Percentiles rank a stretch among this genome's conserved stretches.
These are phyloP conservation scores for Chlamydomonas incerta DNA, from an alignment of 139 green algal genomes.

Conservation along the genomic window DNA sequence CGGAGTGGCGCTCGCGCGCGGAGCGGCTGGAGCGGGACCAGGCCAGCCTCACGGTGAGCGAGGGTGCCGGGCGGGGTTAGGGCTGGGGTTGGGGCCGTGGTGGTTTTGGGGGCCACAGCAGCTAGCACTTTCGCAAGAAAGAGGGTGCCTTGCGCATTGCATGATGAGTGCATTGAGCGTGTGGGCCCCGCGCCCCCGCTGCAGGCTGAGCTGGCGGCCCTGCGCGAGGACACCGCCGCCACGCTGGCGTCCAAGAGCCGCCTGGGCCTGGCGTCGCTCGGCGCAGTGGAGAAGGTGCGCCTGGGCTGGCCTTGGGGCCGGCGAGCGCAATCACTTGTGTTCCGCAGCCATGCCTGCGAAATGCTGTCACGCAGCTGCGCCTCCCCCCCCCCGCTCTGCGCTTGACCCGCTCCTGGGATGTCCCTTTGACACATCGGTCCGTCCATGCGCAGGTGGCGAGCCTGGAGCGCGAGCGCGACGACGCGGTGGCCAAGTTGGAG, in stretches of 20 bases:
- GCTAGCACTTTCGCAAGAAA: no score
- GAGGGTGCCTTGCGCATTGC: no score
- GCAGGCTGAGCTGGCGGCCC: conserved; percentile 15
- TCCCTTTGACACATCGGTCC: background rate
- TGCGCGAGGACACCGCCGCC: conserved; percentile 53
- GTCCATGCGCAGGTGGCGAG: conserved; percentile 8
- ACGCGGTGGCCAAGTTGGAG: conserved; percentile 59
- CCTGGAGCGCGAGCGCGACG: conserved; percentile 61
- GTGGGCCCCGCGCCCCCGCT: no score
- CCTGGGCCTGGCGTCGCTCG: conserved; percentile 47
- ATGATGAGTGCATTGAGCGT: no score
- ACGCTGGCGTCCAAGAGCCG: conserved; percentile 50
- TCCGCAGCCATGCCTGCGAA: no score
- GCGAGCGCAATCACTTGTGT: no score
- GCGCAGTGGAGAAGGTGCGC: conserved; percentile 56
- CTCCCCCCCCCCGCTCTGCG: no score
- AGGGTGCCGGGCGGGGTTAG: no score
- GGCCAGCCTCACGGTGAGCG: conserved; percentile 36
- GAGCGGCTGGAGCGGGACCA: conserved; percentile 52
- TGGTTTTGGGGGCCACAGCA: no score
- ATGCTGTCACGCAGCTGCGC: no score
- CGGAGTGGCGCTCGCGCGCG: conserved; percentile 10
- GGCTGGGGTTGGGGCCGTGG: no score
- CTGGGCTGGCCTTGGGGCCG: background rate
- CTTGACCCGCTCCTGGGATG: background rate